Base-by-base conservation (phyloP, 2,329 filamentous ascomycete genomes). In the Colletotrichum orchidophilum region DNA sequence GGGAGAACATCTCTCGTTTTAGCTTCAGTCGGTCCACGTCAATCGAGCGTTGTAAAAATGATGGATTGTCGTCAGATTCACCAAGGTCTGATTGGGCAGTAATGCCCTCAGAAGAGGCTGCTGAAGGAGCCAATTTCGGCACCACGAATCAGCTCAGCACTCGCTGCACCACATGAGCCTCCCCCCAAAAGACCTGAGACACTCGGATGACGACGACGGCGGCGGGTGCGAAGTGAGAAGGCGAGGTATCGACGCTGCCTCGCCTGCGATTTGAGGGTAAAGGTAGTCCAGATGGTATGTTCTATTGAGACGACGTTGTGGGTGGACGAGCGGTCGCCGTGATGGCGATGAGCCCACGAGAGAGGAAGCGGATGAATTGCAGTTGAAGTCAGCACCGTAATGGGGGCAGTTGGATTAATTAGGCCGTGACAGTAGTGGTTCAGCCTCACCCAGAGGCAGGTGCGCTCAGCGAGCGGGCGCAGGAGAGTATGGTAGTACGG, bases 41-140 rank as follows among this genome's bases (percentile, higher is more conserved):
- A 55, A 39, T 72, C 24, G 65, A 66, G 29, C 50, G 39, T 12
- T 35, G 31, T 65, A 70, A 70, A 11, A 63, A 57, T 12, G 65
- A 42, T 63, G 53, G 54, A 27, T 52, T 69, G 53, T 71, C 69
- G 64, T 71, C 69, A 59, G 64, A 66, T 39, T 74, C 67, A 60
- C 58, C 71, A 63, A 71, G 63, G 55, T 73, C 73, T 72, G 72
- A 73, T 70, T 73, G 59, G 73, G 73, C 54, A 61, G 63, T 49
- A 57, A 63, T 52, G 49, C 73, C 73, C 71, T 74, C 73, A 66
- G 73, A 71, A 55, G 68, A 74, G 67, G 71, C 71, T 66, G 63
- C 61, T 60, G 71, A 61, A 71, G 73, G 73, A 71, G 71, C 73
- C 73, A 74, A 71, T 63, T 53, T 74, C 26, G 73, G 73, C 71